Conservation (phyloP, 129 eudicot genomes). For the Centaurea solstitialis region DNA sequence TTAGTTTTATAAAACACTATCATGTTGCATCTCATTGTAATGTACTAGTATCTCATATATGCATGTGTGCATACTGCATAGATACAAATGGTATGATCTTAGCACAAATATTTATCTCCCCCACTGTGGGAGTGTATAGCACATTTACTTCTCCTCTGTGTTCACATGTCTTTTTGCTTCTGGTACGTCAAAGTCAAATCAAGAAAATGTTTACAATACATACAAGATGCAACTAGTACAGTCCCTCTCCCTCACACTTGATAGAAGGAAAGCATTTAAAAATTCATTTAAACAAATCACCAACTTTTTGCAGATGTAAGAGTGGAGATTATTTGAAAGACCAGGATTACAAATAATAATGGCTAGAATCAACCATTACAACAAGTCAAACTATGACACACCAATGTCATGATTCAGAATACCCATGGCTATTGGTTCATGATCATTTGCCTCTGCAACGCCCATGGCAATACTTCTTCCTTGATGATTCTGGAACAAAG, state of each 20-base stretch:
- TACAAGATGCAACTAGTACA: not conserved
- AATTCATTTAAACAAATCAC: not conserved
- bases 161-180: not conserved
- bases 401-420: not conserved
- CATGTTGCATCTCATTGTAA: not conserved
- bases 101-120: not conserved
- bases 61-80: not conserved
- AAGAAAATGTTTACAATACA: not conserved
- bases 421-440: not conserved
- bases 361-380: not conserved
- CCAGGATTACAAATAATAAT: not conserved
- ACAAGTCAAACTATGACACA: not conserved
- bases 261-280: not conserved
- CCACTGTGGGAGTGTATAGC: not conserved
- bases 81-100: not conserved
- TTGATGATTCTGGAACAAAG: not conserved
- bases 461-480: not conserved
- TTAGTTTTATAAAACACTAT: not conserved
- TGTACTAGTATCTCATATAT: not conserved
- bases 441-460: not conserved
- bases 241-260: not conserved
- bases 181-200: not conserved
- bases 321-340: not conserved
- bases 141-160: not conserved
- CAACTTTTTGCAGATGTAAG: not conserved